Percentiles rank a stretch among this genome's conserved stretches.
Evolutionary conservation across 345 rosid genomes (phyloP).

Genomic region (Salix koriyanagi): DNA sequence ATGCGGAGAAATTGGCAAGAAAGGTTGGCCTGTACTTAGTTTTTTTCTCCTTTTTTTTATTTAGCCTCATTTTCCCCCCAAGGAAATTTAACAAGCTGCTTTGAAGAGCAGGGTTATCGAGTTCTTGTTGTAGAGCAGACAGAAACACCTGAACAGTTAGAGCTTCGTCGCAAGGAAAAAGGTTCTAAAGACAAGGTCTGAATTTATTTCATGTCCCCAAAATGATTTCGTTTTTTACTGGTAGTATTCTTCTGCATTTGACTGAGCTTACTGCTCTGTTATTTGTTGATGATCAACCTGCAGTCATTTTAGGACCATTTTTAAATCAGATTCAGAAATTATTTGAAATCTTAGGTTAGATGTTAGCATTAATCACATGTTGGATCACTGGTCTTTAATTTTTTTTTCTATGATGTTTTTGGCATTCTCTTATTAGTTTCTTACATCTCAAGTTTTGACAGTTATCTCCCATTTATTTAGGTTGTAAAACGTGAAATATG

Average conservation of each 20-base stretch:
- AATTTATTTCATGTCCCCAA: neutral
- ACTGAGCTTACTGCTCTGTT: neutral
- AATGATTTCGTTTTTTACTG: neutral
- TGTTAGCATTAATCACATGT: neutral
- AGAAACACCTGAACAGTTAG: constrained; percentile 96
- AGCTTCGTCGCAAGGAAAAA: constrained; percentile 77
- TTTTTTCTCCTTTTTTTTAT: constrained; percentile 1
- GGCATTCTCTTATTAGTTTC: neutral
- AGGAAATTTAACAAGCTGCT: constrained; percentile 22
- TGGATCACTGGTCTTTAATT: neutral
- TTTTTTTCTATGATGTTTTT: neutral
- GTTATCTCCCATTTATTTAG: constrained; percentile 37
- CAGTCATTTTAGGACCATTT: neutral
- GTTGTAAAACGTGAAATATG: constrained; percentile 97
- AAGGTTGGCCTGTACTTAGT: constrained; percentile 51
- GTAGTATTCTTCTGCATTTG: neutral
- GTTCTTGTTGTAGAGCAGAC: constrained; percentile 97
- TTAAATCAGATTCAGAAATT: neutral
- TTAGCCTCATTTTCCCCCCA: constrained; percentile 9
- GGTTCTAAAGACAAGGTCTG: constrained; percentile 91
- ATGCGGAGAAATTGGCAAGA: constrained; percentile 82
- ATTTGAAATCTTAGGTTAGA: neutral
- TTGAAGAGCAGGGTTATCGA: constrained; percentile 74
- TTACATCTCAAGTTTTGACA: constrained; percentile 17
- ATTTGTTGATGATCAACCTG: neutral